These are phyloP conservation scores for Sporothrix mexicana DNA, from an alignment of 2,329 filamentous ascomycete genomes.

Conservation along the genomic window DNA sequence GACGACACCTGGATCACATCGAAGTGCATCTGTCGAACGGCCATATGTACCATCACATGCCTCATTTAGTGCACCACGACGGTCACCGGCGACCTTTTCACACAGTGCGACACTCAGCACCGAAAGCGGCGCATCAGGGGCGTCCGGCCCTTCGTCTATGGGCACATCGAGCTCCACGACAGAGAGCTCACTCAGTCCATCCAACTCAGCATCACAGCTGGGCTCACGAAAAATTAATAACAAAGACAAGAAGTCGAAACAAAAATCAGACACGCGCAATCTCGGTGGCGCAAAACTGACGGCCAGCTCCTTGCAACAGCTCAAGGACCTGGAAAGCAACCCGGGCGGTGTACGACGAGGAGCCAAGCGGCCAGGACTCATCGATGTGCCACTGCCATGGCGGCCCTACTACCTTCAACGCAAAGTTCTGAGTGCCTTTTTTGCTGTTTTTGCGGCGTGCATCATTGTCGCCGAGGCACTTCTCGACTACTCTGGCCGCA, in stretches of 20 bases:
- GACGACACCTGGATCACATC: neutral
- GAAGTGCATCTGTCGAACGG: conserved; percentile 37
- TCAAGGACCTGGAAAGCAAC: conserved; percentile 32
- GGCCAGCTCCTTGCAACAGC: conserved; percentile 10
- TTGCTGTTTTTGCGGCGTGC: conserved; percentile 42
- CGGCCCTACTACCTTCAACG: conserved; percentile 47
- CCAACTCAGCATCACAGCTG: conserved; percentile 39
- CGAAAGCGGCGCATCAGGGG: conserved; percentile 29
- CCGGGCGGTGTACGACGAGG: neutral
- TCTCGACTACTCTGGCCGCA: conserved; percentile 43
- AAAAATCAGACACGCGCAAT: neutral
- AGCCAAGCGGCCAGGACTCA: conserved; percentile 39
- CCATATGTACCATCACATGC: conserved; percentile 35
- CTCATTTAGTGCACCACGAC: conserved; percentile 41
- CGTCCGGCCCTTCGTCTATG: conserved; percentile 13
- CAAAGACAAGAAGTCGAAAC: conserved; percentile 2
- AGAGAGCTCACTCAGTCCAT: conserved; percentile 37
- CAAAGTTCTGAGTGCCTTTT: conserved; percentile 44
- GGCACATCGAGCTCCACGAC: conserved; percentile 27
- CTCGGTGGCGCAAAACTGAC: neutral
- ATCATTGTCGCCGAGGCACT: conserved; percentile 44
- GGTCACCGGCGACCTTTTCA: conserved; percentile 25
- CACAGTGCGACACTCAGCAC: conserved; percentile 31
- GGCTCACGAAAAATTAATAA: conserved; percentile 1
- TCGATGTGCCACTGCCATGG: conserved; percentile 45